Base-by-base conservation (phyloP, 2,329 filamentous ascomycete species). In the Sporothrix dimorphospora region DNA sequence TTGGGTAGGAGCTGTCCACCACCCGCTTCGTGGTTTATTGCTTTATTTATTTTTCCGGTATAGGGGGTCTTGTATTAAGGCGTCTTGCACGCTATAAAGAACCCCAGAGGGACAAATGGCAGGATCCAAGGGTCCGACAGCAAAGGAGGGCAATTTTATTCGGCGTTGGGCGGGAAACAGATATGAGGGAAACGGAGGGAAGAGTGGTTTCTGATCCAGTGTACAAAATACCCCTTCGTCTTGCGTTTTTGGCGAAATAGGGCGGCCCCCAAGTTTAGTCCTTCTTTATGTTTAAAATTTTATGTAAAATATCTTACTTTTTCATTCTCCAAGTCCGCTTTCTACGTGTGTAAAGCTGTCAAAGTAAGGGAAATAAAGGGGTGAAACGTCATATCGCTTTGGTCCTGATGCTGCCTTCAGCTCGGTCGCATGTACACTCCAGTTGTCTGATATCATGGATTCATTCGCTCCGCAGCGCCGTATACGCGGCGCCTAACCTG, bases 221-320 rank as follows among this genome's bases (percentile, higher is more conserved):
- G 55, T 70, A 59, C 42, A 40, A 66, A 66, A 71, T 71, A 71
- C 69, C 69, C 59, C 14, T 53, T 47, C 59, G 19, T 51, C 42
- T 55, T 27, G 4, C 12, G 5, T 30, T 47, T 61, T 59, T 53
- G 40, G 55, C 57, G 69, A 70, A 11, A 63, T 51, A 63, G 30
- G 55, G 69, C 16, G 16, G 24, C 11, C 21, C 66, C 9, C 63
- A 66, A 47, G 21, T 27, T 30, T 49, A 11, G 21, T 66, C 12
- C 27, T 47, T 66, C 21, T 27, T n/a, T 9, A 7, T 42, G 7
- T 55, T 69, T 19, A 27, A 19, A 9, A 42, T 59, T 19, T 57
- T 61, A 19, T 30, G 1, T 57, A n/a, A n/a, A n/a, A 30, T 19
- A 45, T 21, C 2, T 19, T 12, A 14, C 16, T 30, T 53, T 34